These are phyloP conservation scores for Pythium oligandrum DNA, from an alignment of 352 stramenopile species.

Conservation along the genomic window DNA sequence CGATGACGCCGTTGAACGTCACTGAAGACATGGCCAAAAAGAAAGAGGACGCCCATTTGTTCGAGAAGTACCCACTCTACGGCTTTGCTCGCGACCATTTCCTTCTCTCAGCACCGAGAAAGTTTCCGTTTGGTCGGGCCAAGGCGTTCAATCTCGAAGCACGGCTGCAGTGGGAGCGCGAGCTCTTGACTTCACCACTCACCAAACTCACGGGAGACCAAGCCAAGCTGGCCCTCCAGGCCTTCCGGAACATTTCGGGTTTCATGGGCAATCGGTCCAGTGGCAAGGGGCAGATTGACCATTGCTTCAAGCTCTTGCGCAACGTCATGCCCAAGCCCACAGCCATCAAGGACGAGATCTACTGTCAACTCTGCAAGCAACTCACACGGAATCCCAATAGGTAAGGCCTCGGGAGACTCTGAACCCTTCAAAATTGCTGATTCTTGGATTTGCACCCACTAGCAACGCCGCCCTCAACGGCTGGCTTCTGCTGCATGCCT, in stretches of 20 bases:
- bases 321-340: slow-evolving; percentile 51
- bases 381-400: slow-evolving; percentile 54
- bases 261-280: slow-evolving; percentile 74
- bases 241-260: slow-evolving; percentile 69
- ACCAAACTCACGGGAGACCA: slow-evolving; percentile 44
- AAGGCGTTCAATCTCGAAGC: slow-evolving; percentile 40
- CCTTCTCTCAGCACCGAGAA: slow-evolving; percentile 18
- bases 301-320: slow-evolving; percentile 69
- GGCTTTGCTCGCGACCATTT: slow-evolving; percentile 36
- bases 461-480: slow-evolving; percentile 51
- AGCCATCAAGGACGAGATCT: slow-evolving; percentile 73
- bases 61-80: slow-evolving; percentile 27
- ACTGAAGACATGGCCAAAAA: too few relatives aligned
- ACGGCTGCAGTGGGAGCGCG: slow-evolving; percentile 56
- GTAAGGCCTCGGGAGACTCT: slow-evolving; percentile 13
- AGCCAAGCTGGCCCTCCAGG: slow-evolving; percentile 44
- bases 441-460: neutral
- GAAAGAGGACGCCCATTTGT: neutral
- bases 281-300: slow-evolving; percentile 53
- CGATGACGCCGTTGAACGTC: too few relatives aligned
- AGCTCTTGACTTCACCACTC: slow-evolving; percentile 44
- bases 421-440: slow-evolving; percentile 6
- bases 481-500: slow-evolving; percentile 67
- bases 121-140: slow-evolving; percentile 19
- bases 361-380: slow-evolving; percentile 80